Evolutionary conservation across 371 early-diverging fungal species (phyloP), one percentile per base, ranked within the genome.

Genomic region (Mucor indicus): DNA sequence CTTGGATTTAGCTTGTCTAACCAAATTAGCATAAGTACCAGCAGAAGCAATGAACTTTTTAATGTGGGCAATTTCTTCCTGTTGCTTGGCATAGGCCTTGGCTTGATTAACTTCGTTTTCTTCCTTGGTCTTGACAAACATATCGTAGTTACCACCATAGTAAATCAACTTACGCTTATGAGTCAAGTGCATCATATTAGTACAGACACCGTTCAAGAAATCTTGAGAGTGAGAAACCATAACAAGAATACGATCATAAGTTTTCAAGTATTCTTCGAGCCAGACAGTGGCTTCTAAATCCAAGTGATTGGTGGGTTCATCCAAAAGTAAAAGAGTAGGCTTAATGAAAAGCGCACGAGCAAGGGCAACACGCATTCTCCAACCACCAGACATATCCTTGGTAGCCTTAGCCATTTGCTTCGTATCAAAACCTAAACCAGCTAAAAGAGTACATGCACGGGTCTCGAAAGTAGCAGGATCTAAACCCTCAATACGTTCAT

Each of bases 21-120:
- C 96, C 83, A 98, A 85, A 78, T 96, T 98, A 60, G 99, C 93
- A 80, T 93, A 98, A 44, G 96, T 96, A 92, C 99, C 98, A 58
- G 96, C 97, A 24, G 96, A 92, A 29, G 96, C 93, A 69, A 98
- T 95, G 76, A 99, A 99, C 79, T 93, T 89, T 69, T 97, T 95
- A 75, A 99, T 93, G 77, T 98, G 95, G 19, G 87, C 96, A 67
- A 96, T 98, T 80, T 98, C 98, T 53, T 86, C 94, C 72, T 96
- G 96, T 69, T 98, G 97, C 80, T 96, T 96, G 38, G 92, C 83
- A 69, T 94, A 98, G 17, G 95, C 96, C 88, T 94, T 98, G 83
- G 89, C 89, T 74, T 96, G 93, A 79, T 96, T 95, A 74, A 89
- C 89, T 67, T 95, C 95, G 63, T 89, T 77, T 79, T 95, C 96